Percentiles rank a stretch among this genome's conserved stretches.
These are phyloP conservation scores for Pseudohalonectria lignicola DNA, from an alignment of 2,329 filamentous ascomycete species.

Conservation along the genomic window DNA sequence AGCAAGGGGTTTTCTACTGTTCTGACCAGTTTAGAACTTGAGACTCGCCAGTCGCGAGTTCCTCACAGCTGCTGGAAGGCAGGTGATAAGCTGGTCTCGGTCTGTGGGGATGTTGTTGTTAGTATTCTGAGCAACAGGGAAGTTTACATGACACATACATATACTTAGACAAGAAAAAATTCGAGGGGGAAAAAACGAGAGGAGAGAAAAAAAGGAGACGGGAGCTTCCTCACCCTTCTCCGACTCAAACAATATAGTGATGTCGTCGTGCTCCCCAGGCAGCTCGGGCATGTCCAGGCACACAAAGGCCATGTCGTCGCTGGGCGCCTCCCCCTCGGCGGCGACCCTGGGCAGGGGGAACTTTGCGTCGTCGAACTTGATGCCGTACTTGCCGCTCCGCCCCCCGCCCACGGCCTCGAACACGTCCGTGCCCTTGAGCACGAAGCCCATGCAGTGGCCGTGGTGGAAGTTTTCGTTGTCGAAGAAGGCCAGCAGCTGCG, in stretches of 20 bases:
- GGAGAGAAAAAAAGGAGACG: background rate
- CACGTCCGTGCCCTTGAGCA: slow-evolving; percentile 71
- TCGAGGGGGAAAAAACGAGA: background rate
- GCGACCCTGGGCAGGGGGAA: slow-evolving; percentile 64
- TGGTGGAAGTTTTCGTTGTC: slow-evolving; percentile 78
- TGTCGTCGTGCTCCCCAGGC: slow-evolving; percentile 86
- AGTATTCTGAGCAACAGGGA: slow-evolving; percentile 8
- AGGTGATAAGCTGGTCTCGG: slow-evolving; percentile 38
- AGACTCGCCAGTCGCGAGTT: slow-evolving; percentile 22
- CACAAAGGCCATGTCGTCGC: slow-evolving; percentile 73
- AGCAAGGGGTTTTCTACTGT: too few species aligned
- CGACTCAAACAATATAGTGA: slow-evolving; percentile 73
- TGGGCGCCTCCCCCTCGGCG: slow-evolving; percentile 40
- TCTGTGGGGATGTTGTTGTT: slow-evolving; percentile 23
- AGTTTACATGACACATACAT: background rate
- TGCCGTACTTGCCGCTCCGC: slow-evolving; percentile 56
- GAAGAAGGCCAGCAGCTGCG: slow-evolving; percentile 79
- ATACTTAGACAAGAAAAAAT: background rate
- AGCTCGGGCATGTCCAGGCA: slow-evolving; percentile 82
- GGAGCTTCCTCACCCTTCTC: slow-evolving; percentile 54
- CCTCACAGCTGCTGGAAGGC: slow-evolving; percentile 47
- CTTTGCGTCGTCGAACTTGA: slow-evolving; percentile 82
- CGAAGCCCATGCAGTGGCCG: slow-evolving; percentile 81
- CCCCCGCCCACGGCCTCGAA: slow-evolving; percentile 62
- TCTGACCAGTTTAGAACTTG: too few species aligned